Base-by-base conservation (phyloP, 768 basidiomycete genomes). In the Lactarius indigo region DNA sequence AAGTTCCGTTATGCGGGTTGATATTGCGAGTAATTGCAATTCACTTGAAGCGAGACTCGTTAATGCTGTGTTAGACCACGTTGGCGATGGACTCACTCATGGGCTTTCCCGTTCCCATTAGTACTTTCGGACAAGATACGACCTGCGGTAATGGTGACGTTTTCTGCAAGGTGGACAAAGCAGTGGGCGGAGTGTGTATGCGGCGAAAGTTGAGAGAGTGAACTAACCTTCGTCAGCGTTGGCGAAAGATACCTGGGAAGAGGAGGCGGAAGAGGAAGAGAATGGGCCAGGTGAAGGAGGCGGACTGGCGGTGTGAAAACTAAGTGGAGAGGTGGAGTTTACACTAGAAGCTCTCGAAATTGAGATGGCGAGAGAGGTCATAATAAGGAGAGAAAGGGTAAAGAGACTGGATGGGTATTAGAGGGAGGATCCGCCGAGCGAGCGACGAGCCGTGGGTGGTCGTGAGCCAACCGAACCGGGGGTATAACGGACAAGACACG, bases 1-100 rank as follows among this genome's bases (percentile, higher is more conserved):
- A 54, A 94, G 83, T 74, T 94, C 92, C 15, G 92, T 94, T 72
- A 94, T 91, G 74, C 89, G 90, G 0, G 91, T 90, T 37, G 91
- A 92, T 72, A 92, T 80, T 44, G 91, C 90, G 47, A 94, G 78
- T 56, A 92, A 74, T 63, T 85, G 89, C 54, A 94, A 80, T 74
- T 93, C 89, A 63, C 90, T 93, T 77, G 18, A 57, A 42, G 33
- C 33, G 10, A 20, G 33, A 20, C 39, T n/a, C 20, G 15, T 33
- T 0, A 30, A 31, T 55, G 12, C 5, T 17, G 50, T 28, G 35
- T 41, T 17, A 31, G 61, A 28, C 28, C 26, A 61, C 28, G 35
- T n/a, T 15, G 33, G 37, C 66, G 64, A 57, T 57, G 66, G 73
- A 71, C 90, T 75, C 75, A 91, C 90, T 91, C 89, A 69, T 84